Conservation (phyloP, 345 rosid genomes). For the Sisymbrium altissimum region DNA sequence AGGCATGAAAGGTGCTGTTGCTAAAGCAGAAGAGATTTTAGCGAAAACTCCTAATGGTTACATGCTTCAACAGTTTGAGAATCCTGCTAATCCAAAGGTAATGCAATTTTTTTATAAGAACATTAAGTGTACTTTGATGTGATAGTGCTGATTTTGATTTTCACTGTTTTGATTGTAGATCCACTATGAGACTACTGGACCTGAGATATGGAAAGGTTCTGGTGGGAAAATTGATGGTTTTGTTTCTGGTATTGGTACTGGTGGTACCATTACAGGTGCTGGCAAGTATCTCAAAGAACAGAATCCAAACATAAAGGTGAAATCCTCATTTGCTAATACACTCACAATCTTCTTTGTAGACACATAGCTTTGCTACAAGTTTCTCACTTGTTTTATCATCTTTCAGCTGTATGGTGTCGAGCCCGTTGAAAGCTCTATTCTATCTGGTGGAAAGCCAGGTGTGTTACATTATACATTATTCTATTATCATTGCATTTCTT, state of each 20-base stretch:
- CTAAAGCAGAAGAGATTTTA: slow-evolving; percentile 80
- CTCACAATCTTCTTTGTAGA: background rate
- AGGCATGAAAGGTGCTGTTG: slow-evolving; percentile 92
- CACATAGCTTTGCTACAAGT: background rate
- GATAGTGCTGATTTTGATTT: no score
- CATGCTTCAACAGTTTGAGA: slow-evolving; percentile 88
- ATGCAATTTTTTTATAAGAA: background rate
- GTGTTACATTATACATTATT: background rate
- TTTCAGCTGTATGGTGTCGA: slow-evolving; percentile 72
- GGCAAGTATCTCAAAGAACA: slow-evolving; percentile 85
- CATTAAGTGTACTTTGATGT: no score
- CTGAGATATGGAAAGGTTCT: slow-evolving; percentile 84
- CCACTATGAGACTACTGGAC: slow-evolving; percentile 90
- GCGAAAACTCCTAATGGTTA: slow-evolving; percentile 75
- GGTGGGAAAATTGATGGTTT: slow-evolving; percentile 76
- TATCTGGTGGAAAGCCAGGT: slow-evolving; percentile 92
- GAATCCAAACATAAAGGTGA: slow-evolving; percentile 67
- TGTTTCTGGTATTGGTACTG: slow-evolving; percentile 92
- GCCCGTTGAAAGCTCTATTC: slow-evolving; percentile 73
- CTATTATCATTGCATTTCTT: no score
- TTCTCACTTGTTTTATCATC: background rate
- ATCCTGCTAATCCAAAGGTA: slow-evolving; percentile 88
- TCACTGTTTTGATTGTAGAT: slow-evolving; percentile 36
- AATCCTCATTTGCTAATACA: background rate
- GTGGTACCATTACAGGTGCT: slow-evolving; percentile 89